These are phyloP conservation scores for Knoxia roxburghii DNA, from an alignment of 257 asterid genomes.

Conservation along the genomic window DNA sequence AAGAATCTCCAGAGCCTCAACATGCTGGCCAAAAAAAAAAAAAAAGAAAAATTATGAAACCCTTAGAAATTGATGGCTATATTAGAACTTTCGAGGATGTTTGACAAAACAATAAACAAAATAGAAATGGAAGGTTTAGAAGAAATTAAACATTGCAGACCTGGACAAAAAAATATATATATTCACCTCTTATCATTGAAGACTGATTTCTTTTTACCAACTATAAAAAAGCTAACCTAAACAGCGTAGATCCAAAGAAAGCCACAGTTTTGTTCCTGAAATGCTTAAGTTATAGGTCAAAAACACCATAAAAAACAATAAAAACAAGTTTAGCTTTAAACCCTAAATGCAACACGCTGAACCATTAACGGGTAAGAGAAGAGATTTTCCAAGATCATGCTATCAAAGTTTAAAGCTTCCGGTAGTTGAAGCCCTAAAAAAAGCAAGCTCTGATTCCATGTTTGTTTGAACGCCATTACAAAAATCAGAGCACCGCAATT, in stretches of 20 bases:
- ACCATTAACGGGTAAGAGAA: neutral
- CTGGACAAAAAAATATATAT: neutral
- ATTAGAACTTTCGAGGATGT: neutral
- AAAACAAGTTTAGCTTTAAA: neutral
- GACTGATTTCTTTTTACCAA: neutral
- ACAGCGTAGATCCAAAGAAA: neutral
- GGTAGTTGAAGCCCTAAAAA: neutral
- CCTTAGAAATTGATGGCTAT: neutral
- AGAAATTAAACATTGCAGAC: neutral
- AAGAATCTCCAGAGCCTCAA: constrained; percentile 91
- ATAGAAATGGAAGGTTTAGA: neutral
- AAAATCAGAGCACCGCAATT: neutral
- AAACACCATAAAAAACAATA: neutral
- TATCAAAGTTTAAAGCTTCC: neutral
- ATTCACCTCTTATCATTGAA: neutral
- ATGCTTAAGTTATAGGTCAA: neutral
- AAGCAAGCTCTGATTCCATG: neutral
- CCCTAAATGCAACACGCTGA: neutral
- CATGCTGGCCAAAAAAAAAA: constrained; percentile 50
- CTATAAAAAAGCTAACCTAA: neutral
- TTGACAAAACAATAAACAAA: neutral
- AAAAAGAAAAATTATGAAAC: constrained; percentile 11
- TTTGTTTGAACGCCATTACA: neutral
- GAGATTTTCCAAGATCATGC: neutral
- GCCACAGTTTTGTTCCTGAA: neutral